phyloP scores from a whole-genome alignment of 352 stramenopile genomes.

The Phytophthora citrophthora region DNA sequence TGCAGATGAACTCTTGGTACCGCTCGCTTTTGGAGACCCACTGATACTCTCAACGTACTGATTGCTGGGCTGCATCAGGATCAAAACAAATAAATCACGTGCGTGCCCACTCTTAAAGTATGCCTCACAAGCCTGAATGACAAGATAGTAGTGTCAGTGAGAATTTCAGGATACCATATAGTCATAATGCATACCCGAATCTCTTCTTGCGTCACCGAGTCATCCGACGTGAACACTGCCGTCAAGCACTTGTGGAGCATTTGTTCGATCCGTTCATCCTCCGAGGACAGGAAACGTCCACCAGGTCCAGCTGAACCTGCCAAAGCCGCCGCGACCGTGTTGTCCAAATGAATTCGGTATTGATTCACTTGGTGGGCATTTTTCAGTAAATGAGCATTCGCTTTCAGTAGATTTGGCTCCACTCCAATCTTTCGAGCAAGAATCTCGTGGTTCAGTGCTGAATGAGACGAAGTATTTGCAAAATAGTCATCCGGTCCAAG shows the following conservation, averaged over 20 bases:
- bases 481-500: slow-evolving; percentile 21
- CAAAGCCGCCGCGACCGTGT: slow-evolving; percentile 22
- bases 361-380: slow-evolving; percentile 57
- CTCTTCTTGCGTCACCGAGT: slow-evolving; percentile 59
- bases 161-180: too few species aligned
- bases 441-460: slow-evolving; percentile 21
- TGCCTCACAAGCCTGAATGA: slow-evolving; percentile 57
- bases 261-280: slow-evolving; percentile 81
- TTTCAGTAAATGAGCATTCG: slow-evolving; percentile 44
- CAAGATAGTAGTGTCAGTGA: background rate
- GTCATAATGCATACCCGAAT: slow-evolving; percentile 40
- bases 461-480: background rate
- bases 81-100: slow-evolving; percentile 82
- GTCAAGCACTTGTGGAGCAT: slow-evolving; percentile 86
- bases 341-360: slow-evolving; percentile 37
- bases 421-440: slow-evolving; percentile 45
- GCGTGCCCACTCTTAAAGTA: slow-evolving; percentile 78
- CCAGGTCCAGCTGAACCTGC: slow-evolving; percentile 18
- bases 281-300: slow-evolving; percentile 57
- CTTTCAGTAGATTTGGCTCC: slow-evolving; percentile 42
- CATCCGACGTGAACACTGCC: slow-evolving; percentile 83
- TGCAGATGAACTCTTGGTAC: slow-evolving; percentile 38
- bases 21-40: slow-evolving; percentile 29
- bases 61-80: slow-evolving; percentile 86
- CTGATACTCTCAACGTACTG: slow-evolving; percentile 67